phyloP scores from a whole-genome alignment of 495 filamentous ascomycete genomes.

The Jackrogersella multiformis region DNA sequence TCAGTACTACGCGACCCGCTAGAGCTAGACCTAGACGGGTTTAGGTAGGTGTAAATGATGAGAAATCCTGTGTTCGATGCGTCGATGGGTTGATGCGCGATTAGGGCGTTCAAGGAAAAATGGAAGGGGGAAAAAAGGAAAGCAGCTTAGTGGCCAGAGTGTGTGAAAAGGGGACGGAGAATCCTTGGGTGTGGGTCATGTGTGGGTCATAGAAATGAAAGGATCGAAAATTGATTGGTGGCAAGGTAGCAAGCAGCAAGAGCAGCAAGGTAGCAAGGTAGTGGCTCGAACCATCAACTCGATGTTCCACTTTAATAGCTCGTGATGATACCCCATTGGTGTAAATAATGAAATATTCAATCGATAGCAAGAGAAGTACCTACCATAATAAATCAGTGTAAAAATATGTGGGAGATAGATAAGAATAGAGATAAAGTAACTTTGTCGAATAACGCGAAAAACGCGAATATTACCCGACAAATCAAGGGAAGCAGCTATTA shows the following conservation, averaged over 20 bases:
- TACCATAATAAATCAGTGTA: background rate
- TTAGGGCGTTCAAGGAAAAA: conserved; percentile 24
- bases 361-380: conserved; percentile 19
- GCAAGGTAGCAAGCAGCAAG: too few species aligned
- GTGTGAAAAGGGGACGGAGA: background rate
- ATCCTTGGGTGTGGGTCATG: background rate
- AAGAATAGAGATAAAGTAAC: conserved; percentile 17
- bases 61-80: conserved; percentile 39
- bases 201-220: too few species aligned
- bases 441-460: conserved; percentile 19
- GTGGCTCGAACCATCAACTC: background rate
- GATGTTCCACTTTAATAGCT: background rate
- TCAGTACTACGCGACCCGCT: conserved; percentile 32
- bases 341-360: conserved; percentile 5
- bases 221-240: conserved; percentile 8
- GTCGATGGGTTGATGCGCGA: conserved; percentile 36
- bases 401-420: background rate
- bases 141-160: conserved; percentile 12
- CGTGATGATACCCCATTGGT: conserved; percentile 20
- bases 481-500: background rate
- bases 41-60: conserved; percentile 23
- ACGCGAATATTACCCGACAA: conserved; percentile 16
- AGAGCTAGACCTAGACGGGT: conserved; percentile 24
- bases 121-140: conserved; percentile 14
- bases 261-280: background rate